Conservation (phyloP, 176 grass and related monocot species). For the Eragrostis nindensis region DNA sequence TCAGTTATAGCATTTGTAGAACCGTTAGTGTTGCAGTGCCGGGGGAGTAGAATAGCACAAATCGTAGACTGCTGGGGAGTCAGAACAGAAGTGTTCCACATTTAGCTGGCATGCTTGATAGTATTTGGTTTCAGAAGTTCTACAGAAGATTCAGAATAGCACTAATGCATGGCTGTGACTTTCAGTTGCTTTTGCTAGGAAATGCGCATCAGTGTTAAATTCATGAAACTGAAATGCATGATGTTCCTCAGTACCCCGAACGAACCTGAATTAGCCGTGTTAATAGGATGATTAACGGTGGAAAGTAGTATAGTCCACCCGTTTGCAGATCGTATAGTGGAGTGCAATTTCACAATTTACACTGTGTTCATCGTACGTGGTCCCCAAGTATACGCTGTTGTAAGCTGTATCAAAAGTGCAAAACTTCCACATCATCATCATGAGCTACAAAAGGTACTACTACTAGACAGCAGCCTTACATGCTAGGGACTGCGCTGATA, state of each 20-base stretch:
- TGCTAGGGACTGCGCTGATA: conserved; percentile 22
- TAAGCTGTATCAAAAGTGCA: conserved; percentile 8
- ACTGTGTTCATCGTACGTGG: conserved; percentile 21
- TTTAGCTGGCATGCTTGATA: not conserved
- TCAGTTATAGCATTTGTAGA: not conserved
- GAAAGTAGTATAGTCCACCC: too few relatives aligned
- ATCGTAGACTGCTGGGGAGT: too few relatives aligned
- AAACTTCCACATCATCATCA: conserved; percentile 30
- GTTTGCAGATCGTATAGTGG: conserved; percentile 21
- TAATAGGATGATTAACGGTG: conserved; percentile 21
- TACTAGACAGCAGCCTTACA: conserved; percentile 20
- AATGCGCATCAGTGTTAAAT: not conserved
- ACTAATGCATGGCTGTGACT: not conserved
- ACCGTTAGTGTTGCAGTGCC: not conserved
- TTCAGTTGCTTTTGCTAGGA: not conserved
- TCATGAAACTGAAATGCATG: not conserved
- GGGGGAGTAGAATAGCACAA: not conserved
- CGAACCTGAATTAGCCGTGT: not conserved
- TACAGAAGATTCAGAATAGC: too few relatives aligned
- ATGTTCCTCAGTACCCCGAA: not conserved
- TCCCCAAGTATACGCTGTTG: not conserved
- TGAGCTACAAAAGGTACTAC: conserved; percentile 12
- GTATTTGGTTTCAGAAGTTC: not conserved
- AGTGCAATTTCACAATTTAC: not conserved
- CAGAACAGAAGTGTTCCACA: not conserved